Conservation (phyloP, 768 basidiomycete species). For the Suillus placidus region DNA sequence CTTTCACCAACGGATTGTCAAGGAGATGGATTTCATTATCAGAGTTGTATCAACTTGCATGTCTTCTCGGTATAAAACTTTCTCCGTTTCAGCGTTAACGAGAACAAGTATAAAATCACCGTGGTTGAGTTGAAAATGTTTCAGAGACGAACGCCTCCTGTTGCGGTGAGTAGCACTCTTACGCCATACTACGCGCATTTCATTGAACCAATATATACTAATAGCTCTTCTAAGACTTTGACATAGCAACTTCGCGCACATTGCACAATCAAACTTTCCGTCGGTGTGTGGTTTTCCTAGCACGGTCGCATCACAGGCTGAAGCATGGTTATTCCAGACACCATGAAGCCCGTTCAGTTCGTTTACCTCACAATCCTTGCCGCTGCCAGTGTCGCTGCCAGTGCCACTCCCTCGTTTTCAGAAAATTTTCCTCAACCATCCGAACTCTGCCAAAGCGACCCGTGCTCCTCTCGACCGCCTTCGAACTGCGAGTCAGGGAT, state of each 20-base stretch:
- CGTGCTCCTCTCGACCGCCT: no score
- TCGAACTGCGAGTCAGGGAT: no score
- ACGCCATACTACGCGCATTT: not conserved
- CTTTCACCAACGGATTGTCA: not conserved
- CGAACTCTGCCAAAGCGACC: no score
- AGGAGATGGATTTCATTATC: not conserved
- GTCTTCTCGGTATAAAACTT: not conserved
- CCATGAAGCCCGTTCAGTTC: not conserved
- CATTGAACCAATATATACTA: not conserved
- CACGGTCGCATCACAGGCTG: not conserved
- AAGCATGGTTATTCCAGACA: not conserved
- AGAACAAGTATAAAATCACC: not conserved
- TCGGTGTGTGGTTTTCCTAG: not conserved
- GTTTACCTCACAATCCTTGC: constrained; percentile 22
- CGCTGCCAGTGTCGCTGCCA: constrained; percentile 23
- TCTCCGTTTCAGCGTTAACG: not conserved
- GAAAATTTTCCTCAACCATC: no score
- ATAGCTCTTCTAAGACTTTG: not conserved
- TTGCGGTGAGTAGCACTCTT: not conserved
- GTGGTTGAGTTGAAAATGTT: not conserved
- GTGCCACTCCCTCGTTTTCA: not conserved
- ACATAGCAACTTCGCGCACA: not conserved
- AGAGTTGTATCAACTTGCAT: not conserved
- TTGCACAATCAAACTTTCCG: no score
- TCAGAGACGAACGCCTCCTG: not conserved